Evolutionary conservation across 768 basidiomycete species (phyloP).

Genomic region (Chiua virens): DNA sequence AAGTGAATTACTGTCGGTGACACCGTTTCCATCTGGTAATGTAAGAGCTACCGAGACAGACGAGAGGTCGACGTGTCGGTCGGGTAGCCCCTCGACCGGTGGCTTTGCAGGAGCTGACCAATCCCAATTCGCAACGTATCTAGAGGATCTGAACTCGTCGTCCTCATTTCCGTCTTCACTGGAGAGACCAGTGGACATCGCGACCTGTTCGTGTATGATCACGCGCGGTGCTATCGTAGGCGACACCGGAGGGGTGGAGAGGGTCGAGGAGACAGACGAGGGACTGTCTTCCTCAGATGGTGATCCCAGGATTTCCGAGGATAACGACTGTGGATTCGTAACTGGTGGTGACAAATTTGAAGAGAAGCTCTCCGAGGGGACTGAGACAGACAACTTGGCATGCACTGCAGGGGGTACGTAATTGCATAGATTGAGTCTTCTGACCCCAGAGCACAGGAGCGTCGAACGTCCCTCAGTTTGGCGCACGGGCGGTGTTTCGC

Average conservation of each 20-base stretch:
- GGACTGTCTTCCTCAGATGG: constrained; percentile 13
- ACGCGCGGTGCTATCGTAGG: constrained; percentile 21
- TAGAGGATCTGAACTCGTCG: not conserved
- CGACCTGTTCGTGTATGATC: constrained; percentile 27
- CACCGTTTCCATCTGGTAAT: not conserved
- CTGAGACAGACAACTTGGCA: not conserved
- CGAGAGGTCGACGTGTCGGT: not conserved
- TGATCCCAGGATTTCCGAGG: not conserved
- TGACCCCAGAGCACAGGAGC: constrained; percentile 2
- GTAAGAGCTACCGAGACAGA: constrained; percentile 24
- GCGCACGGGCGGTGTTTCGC: not conserved
- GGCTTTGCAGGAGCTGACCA: constrained; percentile 16
- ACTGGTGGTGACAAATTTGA: not conserved
- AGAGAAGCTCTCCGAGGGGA: not conserved
- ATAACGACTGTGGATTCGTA: not conserved
- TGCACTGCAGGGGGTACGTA: constrained; percentile 31
- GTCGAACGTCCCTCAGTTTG: not conserved
- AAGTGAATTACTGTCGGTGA: constrained; percentile 22
- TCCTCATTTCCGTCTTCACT: not conserved
- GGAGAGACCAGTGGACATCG: not conserved
- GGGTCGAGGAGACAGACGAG: constrained; percentile 28
- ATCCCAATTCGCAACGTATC: constrained; percentile 20
- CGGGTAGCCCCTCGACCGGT: not conserved
- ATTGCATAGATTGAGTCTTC: constrained; percentile 32
- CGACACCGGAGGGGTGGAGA: constrained; percentile 25